A percentile compares a stretch with the other conserved stretches of the same genome.
phyloP scores from a whole-genome alignment of 306 rosid genomes.

The Vicia faba region DNA sequence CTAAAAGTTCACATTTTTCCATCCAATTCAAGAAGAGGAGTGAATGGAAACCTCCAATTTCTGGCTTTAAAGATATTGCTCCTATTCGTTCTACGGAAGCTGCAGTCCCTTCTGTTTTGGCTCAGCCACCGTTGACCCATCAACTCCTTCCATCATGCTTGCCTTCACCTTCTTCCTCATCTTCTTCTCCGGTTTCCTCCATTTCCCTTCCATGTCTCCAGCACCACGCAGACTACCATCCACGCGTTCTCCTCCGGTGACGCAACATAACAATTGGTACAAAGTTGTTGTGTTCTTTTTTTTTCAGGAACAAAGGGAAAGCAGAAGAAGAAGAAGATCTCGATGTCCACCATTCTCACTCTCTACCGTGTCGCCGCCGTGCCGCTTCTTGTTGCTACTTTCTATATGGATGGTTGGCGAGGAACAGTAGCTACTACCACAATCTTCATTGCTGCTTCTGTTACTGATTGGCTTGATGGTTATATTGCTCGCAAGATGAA shows the following conservation, averaged over 20 bases:
- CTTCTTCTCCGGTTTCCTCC: too few species aligned
- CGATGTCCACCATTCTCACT: too few species aligned
- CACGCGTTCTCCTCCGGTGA: too few species aligned
- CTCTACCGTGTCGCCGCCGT: too few species aligned
- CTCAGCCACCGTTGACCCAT: slow-evolving; percentile 79
- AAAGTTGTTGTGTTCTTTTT: too few species aligned
- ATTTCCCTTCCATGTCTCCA: too few species aligned
- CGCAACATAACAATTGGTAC: too few species aligned
- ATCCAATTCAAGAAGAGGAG: slow-evolving; percentile 61
- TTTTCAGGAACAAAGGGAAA: too few species aligned
- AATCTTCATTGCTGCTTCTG: slow-evolving; percentile 78
- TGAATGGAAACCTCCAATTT: slow-evolving; percentile 55
- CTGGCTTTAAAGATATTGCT: slow-evolving; percentile 56
- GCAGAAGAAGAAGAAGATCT: too few species aligned
- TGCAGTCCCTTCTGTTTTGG: slow-evolving; percentile 61
- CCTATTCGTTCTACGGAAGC: slow-evolving; percentile 60
- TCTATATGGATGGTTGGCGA: slow-evolving; percentile 74
- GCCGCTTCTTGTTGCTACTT: slow-evolving; percentile 30
- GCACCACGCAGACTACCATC: too few species aligned
- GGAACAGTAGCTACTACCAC: slow-evolving; percentile 78
- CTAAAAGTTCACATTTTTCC: slow-evolving; percentile 58
- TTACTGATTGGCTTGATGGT: slow-evolving; percentile 98
- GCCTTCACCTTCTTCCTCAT: too few species aligned
- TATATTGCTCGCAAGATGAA: slow-evolving; percentile 96
- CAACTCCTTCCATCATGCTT: slow-evolving; percentile 52